Percentiles rank a stretch among this genome's conserved stretches.
Evolutionary conservation across 2,329 filamentous ascomycete genomes (phyloP).

Genomic region (Hypoxylon sp.): DNA sequence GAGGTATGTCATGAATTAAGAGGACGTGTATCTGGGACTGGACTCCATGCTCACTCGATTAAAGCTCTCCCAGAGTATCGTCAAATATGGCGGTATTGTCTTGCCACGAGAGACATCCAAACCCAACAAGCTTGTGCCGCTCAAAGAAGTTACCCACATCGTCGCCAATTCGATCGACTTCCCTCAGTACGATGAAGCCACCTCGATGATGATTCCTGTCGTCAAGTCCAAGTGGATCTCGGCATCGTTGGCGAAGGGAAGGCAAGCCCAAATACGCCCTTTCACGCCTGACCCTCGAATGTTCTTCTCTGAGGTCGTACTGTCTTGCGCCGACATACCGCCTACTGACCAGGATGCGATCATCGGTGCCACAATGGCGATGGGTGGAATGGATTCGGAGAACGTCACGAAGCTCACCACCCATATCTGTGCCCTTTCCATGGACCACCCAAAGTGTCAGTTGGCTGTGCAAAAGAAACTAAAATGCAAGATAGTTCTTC

Average conservation of each 20-base stretch:
- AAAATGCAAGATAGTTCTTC: constrained; percentile 85
- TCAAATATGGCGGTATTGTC: constrained; percentile 64
- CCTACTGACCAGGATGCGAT: constrained; percentile 91
- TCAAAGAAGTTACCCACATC: constrained; percentile 66
- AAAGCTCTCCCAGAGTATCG: constrained; percentile 59
- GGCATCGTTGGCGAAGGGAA: constrained; percentile 75
- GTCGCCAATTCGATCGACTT: constrained; percentile 87
- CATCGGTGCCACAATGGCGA: constrained; percentile 85
- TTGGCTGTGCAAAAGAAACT: constrained; percentile 73
- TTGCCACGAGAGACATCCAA: constrained; percentile 53
- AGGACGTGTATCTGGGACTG: not conserved
- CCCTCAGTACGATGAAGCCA: constrained; percentile 81
- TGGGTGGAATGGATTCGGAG: constrained; percentile 85
- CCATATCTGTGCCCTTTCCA: constrained; percentile 85
- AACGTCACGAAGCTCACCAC: constrained; percentile 81
- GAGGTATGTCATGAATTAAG: constrained; percentile 46
- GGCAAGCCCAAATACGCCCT: constrained; percentile 81
- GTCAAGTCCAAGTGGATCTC: constrained; percentile 86
- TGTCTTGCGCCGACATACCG: constrained; percentile 88
- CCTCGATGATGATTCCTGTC: constrained; percentile 84
- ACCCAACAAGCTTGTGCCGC: constrained; percentile 23
- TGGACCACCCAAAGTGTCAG: constrained; percentile 79
- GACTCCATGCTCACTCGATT: constrained; percentile 30
- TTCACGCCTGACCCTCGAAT: constrained; percentile 92
- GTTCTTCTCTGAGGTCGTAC: constrained; percentile 86